Base-by-base conservation (phyloP, 352 stramenopile genomes). In the Pythium insidiosum region DNA sequence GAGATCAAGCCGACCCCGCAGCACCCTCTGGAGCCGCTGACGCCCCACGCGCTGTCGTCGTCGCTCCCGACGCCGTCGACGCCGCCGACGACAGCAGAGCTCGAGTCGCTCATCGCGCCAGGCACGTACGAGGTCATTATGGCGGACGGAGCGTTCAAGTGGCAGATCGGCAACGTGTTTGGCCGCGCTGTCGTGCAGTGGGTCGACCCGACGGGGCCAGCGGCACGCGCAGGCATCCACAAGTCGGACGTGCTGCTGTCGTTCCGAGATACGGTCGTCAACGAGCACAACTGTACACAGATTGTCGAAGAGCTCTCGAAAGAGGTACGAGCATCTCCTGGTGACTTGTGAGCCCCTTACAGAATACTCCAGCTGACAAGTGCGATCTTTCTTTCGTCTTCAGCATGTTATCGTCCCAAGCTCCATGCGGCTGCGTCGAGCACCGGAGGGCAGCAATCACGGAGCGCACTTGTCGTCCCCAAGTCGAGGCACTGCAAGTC, bases 161-260 rank as follows among this genome's bases (percentile, higher is more conserved):
- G 81, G 81, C 74, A 88, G 50, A 91, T 94, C 35, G 76, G 76
- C 25, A 88, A 73, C 26, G 77, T 94, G 3, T 89, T 91, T 61
- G 81, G 78, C 9, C 81, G 81, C 15, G 74, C 76, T 1, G 81
- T 94, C 12, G 81, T 94, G 16, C 76, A 91, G 42, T 67, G 69
- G 53, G 81, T 94, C 16, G 70, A 87, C 5, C 65, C 73, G 15
- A 55, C 53, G 7, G 81, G 81, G 1, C 68, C 79, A 19, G 81
- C 81, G 0, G 76, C 73, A 10, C 61, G 68, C 36, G 78, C 72
- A 21, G 77, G 79, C 2, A 75, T 94, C 38, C 78, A 88, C 50
- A 94, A 94, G 58, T 79, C 81, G 4, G 81, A 94, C 22, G 81
- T 94, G 33, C 55, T 94, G 28, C 60, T 94, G 12, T 73, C 66